phyloP scores from a whole-genome alignment of 2,329 filamentous ascomycete genomes.

The Fusarium irregulare region DNA sequence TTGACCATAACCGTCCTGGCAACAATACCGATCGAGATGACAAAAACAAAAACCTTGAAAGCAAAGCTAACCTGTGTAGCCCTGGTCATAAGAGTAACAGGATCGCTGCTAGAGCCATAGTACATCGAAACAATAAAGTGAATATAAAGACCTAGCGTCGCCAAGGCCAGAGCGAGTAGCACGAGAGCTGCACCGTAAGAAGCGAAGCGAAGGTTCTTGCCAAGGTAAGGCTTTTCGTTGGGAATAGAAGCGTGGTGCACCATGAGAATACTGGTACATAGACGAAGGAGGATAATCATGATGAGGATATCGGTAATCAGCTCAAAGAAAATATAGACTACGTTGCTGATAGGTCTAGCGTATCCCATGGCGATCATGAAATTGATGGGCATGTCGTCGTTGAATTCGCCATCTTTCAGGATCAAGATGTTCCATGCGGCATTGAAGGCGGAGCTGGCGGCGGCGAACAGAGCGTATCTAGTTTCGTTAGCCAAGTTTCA shows the following conservation, averaged over 20 bases:
- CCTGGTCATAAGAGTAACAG: neutral
- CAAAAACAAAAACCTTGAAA: conserved; percentile 33
- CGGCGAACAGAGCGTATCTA: neutral
- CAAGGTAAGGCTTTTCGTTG: neutral
- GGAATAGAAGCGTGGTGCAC: conserved; percentile 4
- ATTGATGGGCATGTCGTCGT: neutral
- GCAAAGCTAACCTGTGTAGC: conserved; percentile 20
- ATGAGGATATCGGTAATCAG: conserved; percentile 33
- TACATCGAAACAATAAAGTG: neutral
- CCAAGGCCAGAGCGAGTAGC: conserved; percentile 28
- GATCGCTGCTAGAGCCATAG: neutral
- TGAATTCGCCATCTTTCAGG: accelerated
- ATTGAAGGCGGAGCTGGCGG: neutral
- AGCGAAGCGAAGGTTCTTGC: conserved; percentile 25
- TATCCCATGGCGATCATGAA: neutral
- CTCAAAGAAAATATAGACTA: conserved; percentile 7
- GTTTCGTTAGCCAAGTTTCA: neutral
- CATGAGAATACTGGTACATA: conserved; percentile 38
- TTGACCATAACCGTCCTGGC: conserved; percentile 41
- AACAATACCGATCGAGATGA: conserved; percentile 23
- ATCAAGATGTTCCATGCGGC: neutral
- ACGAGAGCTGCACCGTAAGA: conserved; percentile 30
- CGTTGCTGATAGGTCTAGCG: neutral
- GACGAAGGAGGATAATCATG: conserved; percentile 42
- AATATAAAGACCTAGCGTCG: conserved; percentile 35